These are phyloP conservation scores for Pelargonium cotyledonis DNA, from an alignment of 441 rosid species.

Conservation along the genomic window DNA sequence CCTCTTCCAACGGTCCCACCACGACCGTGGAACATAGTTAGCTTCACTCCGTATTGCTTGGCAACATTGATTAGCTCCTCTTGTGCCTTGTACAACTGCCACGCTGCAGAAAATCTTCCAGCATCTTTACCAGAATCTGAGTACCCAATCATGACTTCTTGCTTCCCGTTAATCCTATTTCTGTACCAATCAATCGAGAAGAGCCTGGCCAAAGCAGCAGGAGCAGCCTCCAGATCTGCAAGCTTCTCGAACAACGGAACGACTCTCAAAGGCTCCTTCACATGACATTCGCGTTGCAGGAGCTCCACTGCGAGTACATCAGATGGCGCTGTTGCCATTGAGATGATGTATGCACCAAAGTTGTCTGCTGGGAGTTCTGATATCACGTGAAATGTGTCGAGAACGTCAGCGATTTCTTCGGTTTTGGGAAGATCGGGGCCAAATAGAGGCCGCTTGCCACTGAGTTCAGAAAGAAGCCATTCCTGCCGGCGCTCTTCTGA, in stretches of 20 bases:
- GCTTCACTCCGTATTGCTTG: conserved; percentile 75
- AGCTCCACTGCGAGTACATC: conserved; percentile 41
- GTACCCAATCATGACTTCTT: conserved; percentile 97
- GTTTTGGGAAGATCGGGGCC: conserved; percentile 84
- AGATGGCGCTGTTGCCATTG: conserved; percentile 91
- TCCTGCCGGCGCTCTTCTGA: conserved; percentile 76
- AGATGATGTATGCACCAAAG: conserved; percentile 82
- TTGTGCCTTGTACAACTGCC: conserved; percentile 58
- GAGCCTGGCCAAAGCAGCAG: conserved; percentile 42
- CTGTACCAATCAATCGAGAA: conserved; percentile 4
- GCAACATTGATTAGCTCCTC: conserved; percentile 53
- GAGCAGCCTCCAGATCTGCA: conserved; percentile 95
- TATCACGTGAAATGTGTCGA: conserved; percentile 74
- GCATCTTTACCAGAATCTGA: conserved; percentile 94
- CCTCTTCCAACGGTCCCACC: conserved; percentile 99
- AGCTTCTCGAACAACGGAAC: conserved; percentile 92
- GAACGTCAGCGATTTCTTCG: conserved; percentile 80
- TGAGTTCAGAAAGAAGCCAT: conserved; percentile 30
- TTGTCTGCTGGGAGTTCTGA: conserved; percentile 37
- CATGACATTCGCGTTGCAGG: conserved; percentile 76
- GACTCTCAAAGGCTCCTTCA: conserved; percentile 77
- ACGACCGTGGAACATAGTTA: conserved; percentile 34
- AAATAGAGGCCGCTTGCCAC: conserved; percentile 76
- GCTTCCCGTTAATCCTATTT: conserved; percentile 78
- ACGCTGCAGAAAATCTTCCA: conserved; percentile 86